phyloP scores from a whole-genome alignment of 371 early-diverging fungal species.

The Blakeslea trispora region DNA sequence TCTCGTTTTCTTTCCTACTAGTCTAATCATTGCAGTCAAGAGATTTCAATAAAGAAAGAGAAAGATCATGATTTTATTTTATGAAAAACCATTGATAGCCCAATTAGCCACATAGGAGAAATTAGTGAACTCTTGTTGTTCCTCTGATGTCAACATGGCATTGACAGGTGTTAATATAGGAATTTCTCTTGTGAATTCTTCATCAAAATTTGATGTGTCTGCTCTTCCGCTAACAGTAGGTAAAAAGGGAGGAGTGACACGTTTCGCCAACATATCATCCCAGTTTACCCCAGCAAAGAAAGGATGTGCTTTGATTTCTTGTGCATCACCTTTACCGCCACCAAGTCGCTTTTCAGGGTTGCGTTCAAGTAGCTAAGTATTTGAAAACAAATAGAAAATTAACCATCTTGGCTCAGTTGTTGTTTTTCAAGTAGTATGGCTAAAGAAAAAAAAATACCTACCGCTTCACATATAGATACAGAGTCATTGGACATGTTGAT shows the following conservation, averaged over 20 bases:
- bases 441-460: slow-evolving; percentile 23
- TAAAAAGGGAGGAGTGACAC: slow-evolving; percentile 81
- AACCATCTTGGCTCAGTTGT: too few species aligned
- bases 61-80: background rate
- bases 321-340: slow-evolving; percentile 76
- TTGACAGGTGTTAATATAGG: slow-evolving; percentile 90
- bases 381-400: too few species aligned
- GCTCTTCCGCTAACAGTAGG: slow-evolving; percentile 77
- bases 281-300: slow-evolving; percentile 92
- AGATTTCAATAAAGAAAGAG: slow-evolving; percentile 3
- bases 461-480: slow-evolving; percentile 81
- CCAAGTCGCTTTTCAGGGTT: slow-evolving; percentile 87
- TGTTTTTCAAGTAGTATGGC: too few species aligned
- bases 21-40: background rate
- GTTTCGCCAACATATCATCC: slow-evolving; percentile 82
- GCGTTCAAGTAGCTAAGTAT: slow-evolving; percentile 69
- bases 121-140: slow-evolving; percentile 86
- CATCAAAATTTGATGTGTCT: slow-evolving; percentile 93
- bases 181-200: slow-evolving; percentile 88
- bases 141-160: slow-evolving; percentile 66
- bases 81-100: slow-evolving; percentile 40
- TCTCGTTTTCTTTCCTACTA: background rate
- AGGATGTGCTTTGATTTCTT: slow-evolving; percentile 88
- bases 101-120: slow-evolving; percentile 92
- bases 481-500: slow-evolving; percentile 85